Evolutionary conservation across 805 yeast species (phyloP), one percentile per base, ranked within the genome.

Genomic region (Saccharomycopsis vini): DNA sequence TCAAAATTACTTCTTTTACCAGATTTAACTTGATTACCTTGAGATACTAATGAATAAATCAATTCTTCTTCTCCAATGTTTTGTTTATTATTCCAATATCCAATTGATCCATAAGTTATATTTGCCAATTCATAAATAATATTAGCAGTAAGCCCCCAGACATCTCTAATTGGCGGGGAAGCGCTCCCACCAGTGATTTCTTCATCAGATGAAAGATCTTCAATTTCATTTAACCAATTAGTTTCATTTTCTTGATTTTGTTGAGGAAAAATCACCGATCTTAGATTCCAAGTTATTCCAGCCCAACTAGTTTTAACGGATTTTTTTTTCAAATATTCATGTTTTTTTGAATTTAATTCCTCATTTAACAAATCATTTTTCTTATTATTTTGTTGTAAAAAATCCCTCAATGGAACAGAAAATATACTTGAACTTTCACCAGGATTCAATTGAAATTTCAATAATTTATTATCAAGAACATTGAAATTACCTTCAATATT

Each of bases 81-180:
- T 5, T 10, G 18, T 21, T 28, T 33, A 3, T 55, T 39, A 6
- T 46, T 43, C 47, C 56, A 69, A 5, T 46, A 46, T 19, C 59
- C 49, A 42, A 58, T 48, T 32, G 65, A 64, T 52, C 74, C 50
- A 54, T 75, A 73, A 3, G 73, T 63, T 7, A 81, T 66, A 45
- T 68, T 69, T 2, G 87, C 79, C 23, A 83, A 55, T 56, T 83
- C 90, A 53, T 75, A 83, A n/a, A 83, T 56, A 7, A 83, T 82
- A 55, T 81, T 81, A 2, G 89, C 90, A 0, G 92, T 83, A 30
- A 83, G 62, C 1, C 94, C 94, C 94, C 92, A 83, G 3, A 84
- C 79, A 54, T 81, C 83, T 54, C 82, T 75, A 46, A 2, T 48
- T 39, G 24, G 18, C 56, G 59, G 28, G 58, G 75, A 56, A 52